Base-by-base conservation (phyloP, 73 alveolate species). In the Paramecium biaurelia region DNA sequence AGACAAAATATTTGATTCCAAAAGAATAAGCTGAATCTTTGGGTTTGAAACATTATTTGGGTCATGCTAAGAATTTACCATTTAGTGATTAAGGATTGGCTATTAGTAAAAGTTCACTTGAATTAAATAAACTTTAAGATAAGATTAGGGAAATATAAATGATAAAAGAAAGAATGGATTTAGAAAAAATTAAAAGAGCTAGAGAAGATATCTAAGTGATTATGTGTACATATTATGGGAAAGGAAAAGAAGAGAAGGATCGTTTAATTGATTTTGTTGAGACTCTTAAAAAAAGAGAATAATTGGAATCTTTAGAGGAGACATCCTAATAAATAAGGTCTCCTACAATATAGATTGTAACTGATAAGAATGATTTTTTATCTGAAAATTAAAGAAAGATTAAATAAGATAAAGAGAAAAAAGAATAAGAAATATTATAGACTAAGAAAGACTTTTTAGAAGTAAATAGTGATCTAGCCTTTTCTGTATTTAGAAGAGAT, bases 41-140 rank as follows among this genome's bases (percentile, higher is more conserved):
- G 30, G 94, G 94, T 21, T 45, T 89, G 18, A 89, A 89, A 35
- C 94, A 89, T 45, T 89, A 89, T 42, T 45, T 89, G n/a, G 94
- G 94, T 4, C 94, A 89, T 32, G 87, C 90, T n/a, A 89, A 70
- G 20, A 89, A 89, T 70, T 72, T 89, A 11, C 94, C 94, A 70
- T 70, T 57, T 70, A 89, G 94, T 89, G 94, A 89, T 49, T 72
- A 82, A 45, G 94, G 94, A 24, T 72, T 89, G 34, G 94, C 94
- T 9, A 89, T 89, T 4, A 43, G 85, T 14, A 89, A 89, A 28
- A 89, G 94, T 43, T 70, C 92, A 37, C 63, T 89, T 18, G 94
- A 76, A 20, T 70, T 89, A 37, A 89, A 89, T 7, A 41, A 89
- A 45, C 57, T 89, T 11, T 30, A 89, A 43, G 94, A 89, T 89